Conservation (phyloP, 1,139 yeast species). For the Saccharomyces hybrid region DNA sequence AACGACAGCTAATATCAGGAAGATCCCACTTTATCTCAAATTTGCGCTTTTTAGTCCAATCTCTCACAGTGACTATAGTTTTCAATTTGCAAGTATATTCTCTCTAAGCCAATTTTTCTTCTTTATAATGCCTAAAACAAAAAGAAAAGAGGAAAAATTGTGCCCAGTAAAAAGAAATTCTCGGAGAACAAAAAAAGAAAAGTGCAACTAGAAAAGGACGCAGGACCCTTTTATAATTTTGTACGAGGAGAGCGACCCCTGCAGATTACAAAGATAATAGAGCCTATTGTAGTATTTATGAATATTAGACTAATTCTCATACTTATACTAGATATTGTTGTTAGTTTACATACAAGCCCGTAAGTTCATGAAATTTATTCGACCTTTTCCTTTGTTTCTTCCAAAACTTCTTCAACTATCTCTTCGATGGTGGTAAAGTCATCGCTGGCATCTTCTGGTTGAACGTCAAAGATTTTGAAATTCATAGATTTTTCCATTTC, state of each 20-base stretch:
- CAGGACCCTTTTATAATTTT: not conserved
- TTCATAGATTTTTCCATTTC: slow-evolving; percentile 15
- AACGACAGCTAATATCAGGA: not conserved
- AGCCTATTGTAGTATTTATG: not conserved
- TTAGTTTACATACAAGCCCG: not conserved
- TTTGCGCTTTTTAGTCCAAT: not conserved
- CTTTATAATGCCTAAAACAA: not conserved
- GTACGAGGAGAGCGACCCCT: not conserved
- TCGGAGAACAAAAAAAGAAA: not conserved
- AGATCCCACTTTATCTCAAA: not conserved
- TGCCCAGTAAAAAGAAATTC: not conserved
- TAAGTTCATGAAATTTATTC: slow-evolving; percentile 21
- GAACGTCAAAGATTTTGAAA: slow-evolving; percentile 21
- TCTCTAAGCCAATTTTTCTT: not conserved
- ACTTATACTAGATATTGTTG: not conserved
- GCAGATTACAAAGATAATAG: not conserved
- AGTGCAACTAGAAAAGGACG: not conserved
- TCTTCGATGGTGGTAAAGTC: slow-evolving; percentile 18
- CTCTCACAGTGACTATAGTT: not conserved
- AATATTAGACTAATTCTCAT: not conserved
- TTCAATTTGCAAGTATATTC: not conserved
- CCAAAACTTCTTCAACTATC: slow-evolving; percentile 48
- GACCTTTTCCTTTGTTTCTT: slow-evolving; percentile 64
- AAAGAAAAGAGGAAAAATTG: not conserved
- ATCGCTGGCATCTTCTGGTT: slow-evolving; percentile 43